Base-by-base conservation (phyloP, 371 early-diverging fungal genomes). In the Mucor circinelloides region DNA sequence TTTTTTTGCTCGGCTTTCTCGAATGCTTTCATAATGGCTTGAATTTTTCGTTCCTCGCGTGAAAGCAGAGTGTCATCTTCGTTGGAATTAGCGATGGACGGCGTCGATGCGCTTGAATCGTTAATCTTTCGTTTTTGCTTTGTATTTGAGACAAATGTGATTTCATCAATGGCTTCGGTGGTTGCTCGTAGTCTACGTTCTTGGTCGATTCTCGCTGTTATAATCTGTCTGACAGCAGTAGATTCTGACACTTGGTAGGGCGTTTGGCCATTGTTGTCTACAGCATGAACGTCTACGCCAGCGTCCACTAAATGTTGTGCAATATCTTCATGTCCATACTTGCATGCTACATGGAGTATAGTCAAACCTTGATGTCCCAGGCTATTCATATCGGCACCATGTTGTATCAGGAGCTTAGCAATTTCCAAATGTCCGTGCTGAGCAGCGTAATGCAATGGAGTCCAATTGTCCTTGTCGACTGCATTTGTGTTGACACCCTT, bases 391-490 rank as follows among this genome's bases (percentile, higher is more conserved):
- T 90, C 85, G 0, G 94, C 95, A 6, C 93, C 94, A 57, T 85
- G 85, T 17, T 86, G 77, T 17, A 95, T 78, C 63, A 97, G 64
- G 21, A 84, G 71, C 31, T 85, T 79, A 5, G 89, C 90, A 28
- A 91, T 79, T 8, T 80, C 78, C 8, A 81, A 70, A 64, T 89
- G 87, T 0, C 94, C 94, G 38, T 87, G 78, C 13, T 85, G 77
- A 28, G 90, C 85, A 5, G 96, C 95, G 66, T 90, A 93, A 44
- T 96, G 97, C 25, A 95, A 67, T 7, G 96, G 92, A 4, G 94
- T 92, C 87, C 89, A 91, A 0, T 54, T 32, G 5, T 82, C 82
- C 69, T 88, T 74, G 70, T 94, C 95, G 4, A 74, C 76, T 27
- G 79, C 84, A 68, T 91, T 90, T 21, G 94, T 85, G 58, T 93